Evolutionary conservation across 2,329 filamentous ascomycete species (phyloP).

Genomic region (Penicillium verrucosum): DNA sequence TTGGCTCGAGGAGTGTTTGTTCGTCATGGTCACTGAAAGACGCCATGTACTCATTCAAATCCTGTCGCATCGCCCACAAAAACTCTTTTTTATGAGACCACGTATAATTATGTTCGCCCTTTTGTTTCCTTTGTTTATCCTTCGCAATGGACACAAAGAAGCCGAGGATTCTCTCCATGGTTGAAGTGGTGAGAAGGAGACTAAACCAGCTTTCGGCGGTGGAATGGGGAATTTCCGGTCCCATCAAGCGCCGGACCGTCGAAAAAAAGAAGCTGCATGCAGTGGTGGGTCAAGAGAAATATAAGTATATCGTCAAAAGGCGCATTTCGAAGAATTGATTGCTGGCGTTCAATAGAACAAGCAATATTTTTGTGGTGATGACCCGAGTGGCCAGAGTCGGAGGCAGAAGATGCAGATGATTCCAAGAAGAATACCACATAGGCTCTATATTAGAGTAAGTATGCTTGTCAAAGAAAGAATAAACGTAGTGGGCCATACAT

Average conservation of each 20-base stretch:
- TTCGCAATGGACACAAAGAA: slow-evolving; percentile 23
- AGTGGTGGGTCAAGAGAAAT: slow-evolving; percentile 27
- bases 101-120: slow-evolving; percentile 1
- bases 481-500: slow-evolving; percentile 14
- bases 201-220: slow-evolving; percentile 26
- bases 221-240: slow-evolving; percentile 22
- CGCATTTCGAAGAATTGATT: slow-evolving; percentile 21
- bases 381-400: not conserved
- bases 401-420: slow-evolving; percentile 10
- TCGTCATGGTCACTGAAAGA: not conserved
- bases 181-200: slow-evolving; percentile 28
- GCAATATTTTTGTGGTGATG: not conserved
- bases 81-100: slow-evolving; percentile 27
- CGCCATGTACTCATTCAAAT: slow-evolving; percentile 20
- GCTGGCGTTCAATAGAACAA: slow-evolving; percentile 16
- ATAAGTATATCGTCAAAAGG: slow-evolving; percentile 24
- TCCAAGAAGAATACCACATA: slow-evolving; percentile 29
- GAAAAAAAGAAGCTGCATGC: slow-evolving; percentile 26
- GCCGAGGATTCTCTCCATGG: slow-evolving; percentile 22
- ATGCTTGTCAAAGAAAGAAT: not conserved
- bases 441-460: slow-evolving; percentile 13
- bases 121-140: slow-evolving; percentile 14
- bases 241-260: slow-evolving; percentile 26
- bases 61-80: slow-evolving; percentile 25
- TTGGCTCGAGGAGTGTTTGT: not conserved